Evolutionary conservation across 176 grass and related monocot species (phyloP), one percentile per base, ranked within the genome.

Genomic region (Calamus simplicifolius): DNA sequence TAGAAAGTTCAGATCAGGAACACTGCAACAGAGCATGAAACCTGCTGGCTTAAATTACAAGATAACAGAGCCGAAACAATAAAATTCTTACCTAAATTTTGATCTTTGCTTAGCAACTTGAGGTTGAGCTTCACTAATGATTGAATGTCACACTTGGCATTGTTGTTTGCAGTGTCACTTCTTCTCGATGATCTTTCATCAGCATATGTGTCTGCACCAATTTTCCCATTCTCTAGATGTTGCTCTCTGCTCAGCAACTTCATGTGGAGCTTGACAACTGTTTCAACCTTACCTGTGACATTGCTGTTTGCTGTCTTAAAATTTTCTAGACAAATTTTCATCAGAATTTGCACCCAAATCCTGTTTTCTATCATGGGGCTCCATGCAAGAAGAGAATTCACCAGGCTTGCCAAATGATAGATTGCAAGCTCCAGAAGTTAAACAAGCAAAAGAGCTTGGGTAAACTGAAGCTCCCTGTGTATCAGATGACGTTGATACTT

Each of bases 41-140:
- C 5, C 8, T 43, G 35, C 35, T 13, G 35, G 35, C 35, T 43
- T 43, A 43, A 43, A 12, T 43, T 43, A 10, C 35, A 12, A 43
- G 35, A 43, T 43, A 8, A 43, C 35, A 43, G 31, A 35, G 35
- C 35, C 12, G 35, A 43, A 43, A 43, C 5, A 48, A 25, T n/a
- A 17, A 43, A 25, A 63, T 35, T 25, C 28, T 26, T 53, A 73
- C 70, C 70, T 48, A 73, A 69, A 59, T 59, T 73, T 80, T 81
- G 77, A 72, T 95, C 79, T 86, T 64, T 89, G 63, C 73, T 80
- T 23, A 89, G 71, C 51, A 73, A 62, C 65, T 82, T 83, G 54
- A 95, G 38, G 61, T 81, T 79, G 0, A 73, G 63, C 59, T 81
- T 67, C n/a, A 76, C 82, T 67, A 89, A 70, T 15, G 48, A 63